phyloP scores from a whole-genome alignment of 2,329 filamentous ascomycete species.

The Blastomyces gilchristii region DNA sequence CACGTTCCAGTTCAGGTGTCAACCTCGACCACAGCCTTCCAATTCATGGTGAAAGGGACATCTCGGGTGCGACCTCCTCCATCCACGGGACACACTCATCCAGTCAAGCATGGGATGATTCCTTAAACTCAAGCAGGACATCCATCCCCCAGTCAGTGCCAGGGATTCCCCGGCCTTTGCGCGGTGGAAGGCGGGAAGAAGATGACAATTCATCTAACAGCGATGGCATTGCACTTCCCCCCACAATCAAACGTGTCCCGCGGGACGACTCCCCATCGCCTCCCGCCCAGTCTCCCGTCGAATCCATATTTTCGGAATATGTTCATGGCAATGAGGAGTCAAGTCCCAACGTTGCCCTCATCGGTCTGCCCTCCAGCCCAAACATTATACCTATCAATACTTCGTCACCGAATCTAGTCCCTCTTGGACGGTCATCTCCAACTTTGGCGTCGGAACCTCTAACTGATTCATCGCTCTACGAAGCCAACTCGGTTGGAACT shows the following conservation, averaged over 20 bases:
- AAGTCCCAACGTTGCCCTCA: conserved; percentile 33
- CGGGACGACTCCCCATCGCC: conserved; percentile 25
- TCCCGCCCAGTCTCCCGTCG: conserved; percentile 16
- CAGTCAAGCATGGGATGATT: conserved; percentile 14
- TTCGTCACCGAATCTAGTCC: conserved; percentile 32
- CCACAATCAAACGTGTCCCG: conserved; percentile 31
- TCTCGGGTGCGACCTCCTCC: conserved; percentile 7
- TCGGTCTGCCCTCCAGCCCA: conserved; percentile 32
- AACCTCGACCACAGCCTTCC: conserved; percentile 21
- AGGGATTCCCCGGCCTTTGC: conserved; percentile 7
- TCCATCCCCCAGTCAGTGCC: conserved; percentile 13
- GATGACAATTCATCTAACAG: conserved; percentile 20
- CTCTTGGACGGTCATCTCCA: conserved; percentile 23
- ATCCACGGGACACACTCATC: conserved; percentile 12
- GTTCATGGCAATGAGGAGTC: conserved; percentile 22
- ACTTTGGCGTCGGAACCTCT: conserved; percentile 25
- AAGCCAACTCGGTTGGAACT: conserved; percentile 33
- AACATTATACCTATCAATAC: conserved; percentile 31
- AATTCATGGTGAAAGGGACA: conserved; percentile 18
- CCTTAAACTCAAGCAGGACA: conserved; percentile 15
- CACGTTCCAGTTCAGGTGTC: conserved; percentile 23
- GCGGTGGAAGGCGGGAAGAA: background rate
- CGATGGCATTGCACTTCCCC: conserved; percentile 23
- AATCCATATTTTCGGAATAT: conserved; percentile 18
- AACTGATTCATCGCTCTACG: conserved; percentile 32